phyloP scores from a whole-genome alignment of 75 land plant genomes.

The Cryptomeria japonica region DNA sequence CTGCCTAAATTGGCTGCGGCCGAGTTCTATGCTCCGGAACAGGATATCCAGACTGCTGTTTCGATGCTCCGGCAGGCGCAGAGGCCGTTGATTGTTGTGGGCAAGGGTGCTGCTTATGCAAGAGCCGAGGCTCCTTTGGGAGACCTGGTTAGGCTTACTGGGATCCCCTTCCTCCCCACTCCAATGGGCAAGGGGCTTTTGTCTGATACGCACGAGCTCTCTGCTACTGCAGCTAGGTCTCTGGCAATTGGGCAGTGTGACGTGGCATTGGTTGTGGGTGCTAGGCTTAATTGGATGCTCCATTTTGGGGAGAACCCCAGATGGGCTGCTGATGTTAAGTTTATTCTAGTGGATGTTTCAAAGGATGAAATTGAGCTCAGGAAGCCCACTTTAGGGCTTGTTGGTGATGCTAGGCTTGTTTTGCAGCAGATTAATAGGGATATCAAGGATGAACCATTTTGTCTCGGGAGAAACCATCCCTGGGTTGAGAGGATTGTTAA shows the following conservation, averaged over 20 bases:
- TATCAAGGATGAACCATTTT: conserved; percentile 86
- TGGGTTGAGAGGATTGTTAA: conserved; percentile 73
- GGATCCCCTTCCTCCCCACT: conserved; percentile 91
- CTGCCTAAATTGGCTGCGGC: background rate
- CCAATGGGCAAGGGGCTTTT: conserved; percentile 98
- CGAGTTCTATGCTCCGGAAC: background rate
- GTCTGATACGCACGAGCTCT: conserved; percentile 77
- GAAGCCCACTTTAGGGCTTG: conserved; percentile 71
- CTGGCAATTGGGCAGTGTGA: conserved; percentile 84
- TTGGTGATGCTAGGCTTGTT: conserved; percentile 82
- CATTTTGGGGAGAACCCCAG: conserved; percentile 93
- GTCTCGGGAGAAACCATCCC: conserved; percentile 74
- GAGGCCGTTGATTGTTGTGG: conserved; percentile 87
- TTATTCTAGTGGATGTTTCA: conserved; percentile 79
- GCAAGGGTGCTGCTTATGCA: conserved; percentile 92
- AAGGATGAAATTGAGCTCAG: conserved; percentile 82
- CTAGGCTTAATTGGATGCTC: conserved; percentile 91
- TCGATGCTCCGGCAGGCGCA: conserved; percentile 61
- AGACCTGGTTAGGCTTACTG: conserved; percentile 63
- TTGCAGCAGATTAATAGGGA: conserved; percentile 52
- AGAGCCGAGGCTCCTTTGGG: conserved; percentile 64
- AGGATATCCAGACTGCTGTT: conserved; percentile 58
- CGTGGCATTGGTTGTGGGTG: conserved; percentile 90
- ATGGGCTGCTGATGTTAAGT: conserved; percentile 90
- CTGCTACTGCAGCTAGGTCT: conserved; percentile 88